These are phyloP conservation scores for Yamadazyma conglobata DNA, from an alignment of 1,139 yeast genomes.

Conservation along the genomic window DNA sequence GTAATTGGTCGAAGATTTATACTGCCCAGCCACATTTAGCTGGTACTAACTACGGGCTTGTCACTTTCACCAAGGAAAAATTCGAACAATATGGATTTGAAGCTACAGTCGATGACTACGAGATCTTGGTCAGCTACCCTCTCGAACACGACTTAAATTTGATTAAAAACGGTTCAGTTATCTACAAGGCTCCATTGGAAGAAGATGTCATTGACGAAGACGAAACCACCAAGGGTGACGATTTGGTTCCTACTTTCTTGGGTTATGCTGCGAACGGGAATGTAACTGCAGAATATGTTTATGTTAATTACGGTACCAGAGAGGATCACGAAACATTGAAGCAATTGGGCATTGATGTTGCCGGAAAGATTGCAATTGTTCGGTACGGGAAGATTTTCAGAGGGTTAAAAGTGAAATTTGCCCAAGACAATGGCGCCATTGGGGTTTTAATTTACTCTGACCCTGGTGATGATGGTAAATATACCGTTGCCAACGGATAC, in stretches of 20 bases:
- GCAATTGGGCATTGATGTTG: conserved; percentile 31
- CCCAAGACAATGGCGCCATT: conserved; percentile 45
- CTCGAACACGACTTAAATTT: conserved; percentile 45
- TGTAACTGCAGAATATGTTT: conserved; percentile 43
- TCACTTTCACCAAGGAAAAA: conserved; percentile 60
- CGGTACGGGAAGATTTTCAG: conserved; percentile 42
- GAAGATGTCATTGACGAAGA: conserved; percentile 77
- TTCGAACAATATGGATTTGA: conserved; percentile 58
- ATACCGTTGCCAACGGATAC: conserved; percentile 43
- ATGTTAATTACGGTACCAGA: conserved; percentile 39
- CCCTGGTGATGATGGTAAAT: conserved; percentile 44
- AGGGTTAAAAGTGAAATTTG: conserved; percentile 47
- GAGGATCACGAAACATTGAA: conserved; percentile 36
- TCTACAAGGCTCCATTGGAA: conserved; percentile 60
- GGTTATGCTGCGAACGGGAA: conserved; percentile 49
- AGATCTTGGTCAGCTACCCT: conserved; percentile 54
- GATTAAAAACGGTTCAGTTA: conserved; percentile 27
- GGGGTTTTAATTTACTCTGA: conserved; percentile 44
- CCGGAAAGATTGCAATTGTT: conserved; percentile 41
- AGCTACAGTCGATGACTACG: conserved; percentile 54
- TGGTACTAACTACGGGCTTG: conserved; percentile 63
- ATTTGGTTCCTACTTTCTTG: conserved; percentile 43
- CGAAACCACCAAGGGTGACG: conserved; percentile 53
- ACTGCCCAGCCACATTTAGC: conserved; percentile 67
- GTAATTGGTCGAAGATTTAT: conserved; percentile 52